A percentile compares a stretch with the other conserved stretches of the same genome.
These are phyloP conservation scores for Multifurca ochricompacta DNA, from an alignment of 768 basidiomycete genomes.

Conservation along the genomic window DNA sequence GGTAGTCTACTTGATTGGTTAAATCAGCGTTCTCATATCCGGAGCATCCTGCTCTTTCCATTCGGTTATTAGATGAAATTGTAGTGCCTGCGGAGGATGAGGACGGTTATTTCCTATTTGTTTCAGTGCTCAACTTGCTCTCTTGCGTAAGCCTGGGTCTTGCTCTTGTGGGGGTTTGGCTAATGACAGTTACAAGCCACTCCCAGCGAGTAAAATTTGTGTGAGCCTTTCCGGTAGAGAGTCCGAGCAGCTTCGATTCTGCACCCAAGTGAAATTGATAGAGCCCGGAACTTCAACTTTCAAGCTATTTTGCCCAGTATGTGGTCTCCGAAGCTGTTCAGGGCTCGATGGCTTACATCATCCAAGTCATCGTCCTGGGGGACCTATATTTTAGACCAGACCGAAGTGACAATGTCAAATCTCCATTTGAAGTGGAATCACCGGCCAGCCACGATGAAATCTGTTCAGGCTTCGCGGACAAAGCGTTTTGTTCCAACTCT, in stretches of 20 bases:
- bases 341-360: background rate
- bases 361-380: constrained; percentile 49
- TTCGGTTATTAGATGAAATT: constrained; percentile 36
- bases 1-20: background rate
- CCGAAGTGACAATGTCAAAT: constrained; percentile 55
- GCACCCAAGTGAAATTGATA: constrained; percentile 35
- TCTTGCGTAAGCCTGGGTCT: constrained; percentile 57
- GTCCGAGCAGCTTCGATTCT: constrained; percentile 52
- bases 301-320: constrained; percentile 64
- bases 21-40: constrained; percentile 53
- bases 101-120: constrained; percentile 58
- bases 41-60: constrained; percentile 60
- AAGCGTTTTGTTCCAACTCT: constrained; percentile 32
- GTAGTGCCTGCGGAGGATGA: constrained; percentile 48
- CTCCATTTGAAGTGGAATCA: constrained; percentile 62
- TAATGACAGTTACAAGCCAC: constrained; percentile 33
- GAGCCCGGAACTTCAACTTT: constrained; percentile 51
- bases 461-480: constrained; percentile 16
- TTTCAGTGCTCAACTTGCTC: constrained; percentile 55
- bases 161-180: background rate
- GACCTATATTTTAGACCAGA: constrained; percentile 57
- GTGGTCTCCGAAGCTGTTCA: constrained; percentile 25
- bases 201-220: constrained; percentile 55
- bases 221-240: constrained; percentile 58
- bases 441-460: constrained; percentile 29